These are phyloP conservation scores for Lactifluus subvellereus DNA, from an alignment of 768 basidiomycete genomes.

Conservation along the genomic window DNA sequence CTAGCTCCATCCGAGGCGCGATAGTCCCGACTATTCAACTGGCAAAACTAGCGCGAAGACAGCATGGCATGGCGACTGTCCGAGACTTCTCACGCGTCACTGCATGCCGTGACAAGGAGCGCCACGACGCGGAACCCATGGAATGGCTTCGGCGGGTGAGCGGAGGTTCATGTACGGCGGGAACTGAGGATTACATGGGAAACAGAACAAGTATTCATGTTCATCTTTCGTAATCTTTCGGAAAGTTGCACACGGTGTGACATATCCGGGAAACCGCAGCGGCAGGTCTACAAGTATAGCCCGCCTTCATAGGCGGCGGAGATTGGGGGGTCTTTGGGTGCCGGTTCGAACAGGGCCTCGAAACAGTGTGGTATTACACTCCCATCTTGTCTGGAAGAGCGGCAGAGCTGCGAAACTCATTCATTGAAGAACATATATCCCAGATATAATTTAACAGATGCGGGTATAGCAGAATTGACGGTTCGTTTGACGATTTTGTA, in stretches of 20 bases:
- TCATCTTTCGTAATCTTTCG: slow-evolving; percentile 12
- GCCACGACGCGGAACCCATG: slow-evolving; percentile 21
- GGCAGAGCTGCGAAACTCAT: slow-evolving; percentile 2
- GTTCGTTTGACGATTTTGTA: not conserved
- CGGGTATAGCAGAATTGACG: slow-evolving; percentile 18
- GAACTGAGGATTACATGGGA: slow-evolving; percentile 7
- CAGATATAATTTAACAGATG: slow-evolving; percentile 18
- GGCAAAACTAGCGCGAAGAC: slow-evolving; percentile 22
- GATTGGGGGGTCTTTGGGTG: not conserved
- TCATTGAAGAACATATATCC: slow-evolving; percentile 1
- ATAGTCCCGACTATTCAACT: slow-evolving; percentile 23
- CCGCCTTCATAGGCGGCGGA: slow-evolving; percentile 9
- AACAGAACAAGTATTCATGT: slow-evolving; percentile 11
- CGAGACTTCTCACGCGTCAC: slow-evolving; percentile 18
- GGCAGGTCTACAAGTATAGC: not conserved
- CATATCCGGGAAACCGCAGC: slow-evolving; percentile 15
- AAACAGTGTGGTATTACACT: not conserved
- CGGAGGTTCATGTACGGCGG: slow-evolving; percentile 11
- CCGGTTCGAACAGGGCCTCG: not conserved
- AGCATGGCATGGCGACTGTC: slow-evolving; percentile 17
- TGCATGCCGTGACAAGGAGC: slow-evolving; percentile 19
- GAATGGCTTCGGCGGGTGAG: slow-evolving; percentile 22
- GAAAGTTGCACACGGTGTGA: slow-evolving; percentile 6
- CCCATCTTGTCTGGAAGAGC: not conserved
- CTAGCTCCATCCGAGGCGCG: slow-evolving; percentile 18